Percentiles rank a stretch among this genome's conserved stretches.
These are phyloP conservation scores for Vachellia collinsii DNA, from an alignment of 306 rosid genomes.

Conservation along the genomic window DNA sequence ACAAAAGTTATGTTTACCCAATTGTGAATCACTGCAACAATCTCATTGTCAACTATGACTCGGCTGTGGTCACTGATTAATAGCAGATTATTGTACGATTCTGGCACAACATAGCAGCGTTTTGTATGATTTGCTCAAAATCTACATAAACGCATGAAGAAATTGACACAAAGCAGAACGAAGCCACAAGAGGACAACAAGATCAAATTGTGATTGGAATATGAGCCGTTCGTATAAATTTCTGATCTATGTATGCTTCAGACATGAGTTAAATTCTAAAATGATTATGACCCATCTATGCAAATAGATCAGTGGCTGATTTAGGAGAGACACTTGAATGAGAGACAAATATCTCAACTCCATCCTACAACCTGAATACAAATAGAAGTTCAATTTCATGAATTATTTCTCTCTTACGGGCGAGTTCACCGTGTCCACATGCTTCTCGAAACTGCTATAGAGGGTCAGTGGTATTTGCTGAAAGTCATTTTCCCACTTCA, in stretches of 20 bases:
- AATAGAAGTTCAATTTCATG: slow-evolving; percentile 21
- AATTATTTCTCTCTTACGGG: slow-evolving; percentile 1
- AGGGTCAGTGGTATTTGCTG: slow-evolving; percentile 37
- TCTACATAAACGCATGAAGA: background rate
- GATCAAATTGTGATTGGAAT: slow-evolving; percentile 1
- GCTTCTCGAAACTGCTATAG: slow-evolving; percentile 20
- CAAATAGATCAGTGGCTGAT: slow-evolving; percentile 8
- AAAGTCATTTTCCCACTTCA: slow-evolving; percentile 37
- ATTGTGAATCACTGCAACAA: too few species aligned
- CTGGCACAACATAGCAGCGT: background rate
- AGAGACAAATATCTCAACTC: background rate
- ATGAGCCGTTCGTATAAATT: background rate
- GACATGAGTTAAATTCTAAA: background rate
- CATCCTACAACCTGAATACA: background rate
- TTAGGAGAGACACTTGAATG: background rate
- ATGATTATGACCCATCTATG: slow-evolving; percentile 16
- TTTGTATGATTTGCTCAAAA: background rate
- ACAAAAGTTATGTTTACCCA: too few species aligned
- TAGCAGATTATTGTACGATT: background rate
- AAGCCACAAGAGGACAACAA: background rate
- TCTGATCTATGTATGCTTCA: background rate
- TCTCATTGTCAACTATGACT: too few species aligned
- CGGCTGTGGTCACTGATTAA: too few species aligned
- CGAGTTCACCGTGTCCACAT: background rate
- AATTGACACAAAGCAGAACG: background rate